These are phyloP conservation scores for Mycena leptocephala DNA, from an alignment of 768 basidiomycete species.

Conservation along the genomic window DNA sequence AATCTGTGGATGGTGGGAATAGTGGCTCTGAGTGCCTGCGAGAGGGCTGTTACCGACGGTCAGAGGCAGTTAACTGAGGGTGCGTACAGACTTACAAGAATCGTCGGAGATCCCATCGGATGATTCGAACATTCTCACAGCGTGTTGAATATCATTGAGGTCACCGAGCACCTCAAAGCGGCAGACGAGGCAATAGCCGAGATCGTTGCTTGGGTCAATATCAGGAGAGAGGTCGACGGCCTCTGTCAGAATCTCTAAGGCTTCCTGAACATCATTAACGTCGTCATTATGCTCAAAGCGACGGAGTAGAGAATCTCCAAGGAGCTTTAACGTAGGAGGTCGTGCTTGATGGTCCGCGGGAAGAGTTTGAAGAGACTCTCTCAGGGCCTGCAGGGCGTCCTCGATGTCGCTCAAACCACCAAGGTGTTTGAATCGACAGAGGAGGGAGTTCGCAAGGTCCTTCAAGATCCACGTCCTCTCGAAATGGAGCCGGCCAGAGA, in stretches of 20 bases:
- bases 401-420: neutral
- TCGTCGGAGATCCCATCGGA: neutral
- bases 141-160: neutral
- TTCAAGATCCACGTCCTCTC: too few species aligned
- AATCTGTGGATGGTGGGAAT: neutral
- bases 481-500: too few species aligned
- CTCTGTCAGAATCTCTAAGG: neutral
- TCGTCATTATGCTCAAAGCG: neutral
- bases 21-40: neutral
- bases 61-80: neutral
- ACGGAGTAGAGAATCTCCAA: neutral
- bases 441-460: too few species aligned
- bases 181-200: neutral
- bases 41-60: neutral
- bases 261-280: neutral
- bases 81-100: neutral
- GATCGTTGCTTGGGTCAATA: neutral
- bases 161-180: neutral
- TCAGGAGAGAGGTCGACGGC: neutral
- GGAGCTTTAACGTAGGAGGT: neutral
- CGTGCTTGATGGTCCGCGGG: neutral
- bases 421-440: neutral
- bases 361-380: neutral
- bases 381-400: neutral
- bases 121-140: neutral